Conservation (phyloP, 768 basidiomycete species). For the Trametes villosa region DNA sequence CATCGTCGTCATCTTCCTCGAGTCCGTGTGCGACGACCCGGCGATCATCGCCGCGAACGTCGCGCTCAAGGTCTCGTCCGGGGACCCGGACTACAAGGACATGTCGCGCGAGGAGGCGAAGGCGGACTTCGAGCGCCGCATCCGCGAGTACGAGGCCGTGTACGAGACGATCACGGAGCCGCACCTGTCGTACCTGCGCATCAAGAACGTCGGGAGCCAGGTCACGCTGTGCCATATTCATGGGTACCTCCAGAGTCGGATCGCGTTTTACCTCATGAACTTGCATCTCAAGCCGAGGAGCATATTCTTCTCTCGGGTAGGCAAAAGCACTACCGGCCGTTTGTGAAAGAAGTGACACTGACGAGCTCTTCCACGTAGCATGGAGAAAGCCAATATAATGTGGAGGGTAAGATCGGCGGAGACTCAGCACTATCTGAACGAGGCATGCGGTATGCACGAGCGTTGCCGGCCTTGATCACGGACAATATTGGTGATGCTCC, state of each 20-base stretch:
- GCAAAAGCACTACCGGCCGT: slow-evolving; percentile 30
- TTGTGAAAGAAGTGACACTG: neutral
- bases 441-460: slow-evolving; percentile 83
- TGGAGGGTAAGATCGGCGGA: slow-evolving; percentile 97
- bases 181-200: slow-evolving; percentile 86
- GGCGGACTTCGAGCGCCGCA: slow-evolving; percentile 88
- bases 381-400: slow-evolving; percentile 96
- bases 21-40: slow-evolving; percentile 94
- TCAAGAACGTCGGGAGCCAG: slow-evolving; percentile 91
- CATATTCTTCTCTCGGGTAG: slow-evolving; percentile 93
- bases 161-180: slow-evolving; percentile 96
- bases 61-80: slow-evolving; percentile 92
- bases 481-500: slow-evolving; percentile 90
- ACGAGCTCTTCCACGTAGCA: slow-evolving; percentile 63
- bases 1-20: slow-evolving; percentile 89
- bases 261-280: slow-evolving; percentile 99
- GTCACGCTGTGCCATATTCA: slow-evolving; percentile 87
- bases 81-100: slow-evolving; percentile 97
- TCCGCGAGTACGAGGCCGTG: slow-evolving; percentile 90
- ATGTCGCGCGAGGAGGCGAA: slow-evolving; percentile 85
- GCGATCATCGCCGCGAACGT: slow-evolving; percentile 94
- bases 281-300: slow-evolving; percentile 94
- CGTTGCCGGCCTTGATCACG: slow-evolving; percentile 84
- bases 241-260: slow-evolving; percentile 94
- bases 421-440: slow-evolving; percentile 86